Evolutionary conservation across 2,329 filamentous ascomycete species (phyloP).

Genomic region (Botrytis elliptica): DNA sequence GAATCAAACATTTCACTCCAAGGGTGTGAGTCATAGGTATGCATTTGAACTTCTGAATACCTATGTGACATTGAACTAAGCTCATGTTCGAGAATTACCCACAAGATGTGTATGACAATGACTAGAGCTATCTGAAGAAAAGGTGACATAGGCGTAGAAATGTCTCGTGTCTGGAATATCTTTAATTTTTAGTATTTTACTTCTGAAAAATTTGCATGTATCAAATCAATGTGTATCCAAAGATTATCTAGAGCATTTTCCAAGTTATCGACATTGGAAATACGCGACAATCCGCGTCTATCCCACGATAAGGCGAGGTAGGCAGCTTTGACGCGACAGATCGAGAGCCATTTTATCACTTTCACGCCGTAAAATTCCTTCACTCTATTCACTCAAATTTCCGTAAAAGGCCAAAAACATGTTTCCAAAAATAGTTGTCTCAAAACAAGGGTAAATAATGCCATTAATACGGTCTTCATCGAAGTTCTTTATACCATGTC

Average conservation of each 20-base stretch:
- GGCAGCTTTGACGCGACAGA: not conserved
- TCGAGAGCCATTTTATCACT: not conserved
- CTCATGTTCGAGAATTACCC: no score
- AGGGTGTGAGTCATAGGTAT: no score
- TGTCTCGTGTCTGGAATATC: fast-evolving
- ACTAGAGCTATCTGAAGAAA: not conserved
- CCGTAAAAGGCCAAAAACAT: fast-evolving
- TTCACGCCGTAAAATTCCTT: not conserved
- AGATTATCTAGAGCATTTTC: not conserved
- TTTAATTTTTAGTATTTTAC: not conserved
- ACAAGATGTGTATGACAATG: not conserved
- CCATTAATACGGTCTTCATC: not conserved
- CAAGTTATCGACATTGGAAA: not conserved
- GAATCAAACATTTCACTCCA: not conserved
- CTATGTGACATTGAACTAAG: not conserved
- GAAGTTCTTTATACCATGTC: not conserved
- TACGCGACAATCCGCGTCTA: not conserved
- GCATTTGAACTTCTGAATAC: not conserved
- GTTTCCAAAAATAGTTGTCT: not conserved
- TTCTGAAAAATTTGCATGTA: not conserved
- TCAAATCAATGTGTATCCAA: not conserved
- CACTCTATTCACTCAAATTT: not conserved
- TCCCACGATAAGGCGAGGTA: not conserved
- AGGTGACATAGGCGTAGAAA: not conserved
- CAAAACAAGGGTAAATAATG: not conserved